Evolutionary conservation across 306 rosid genomes (phyloP), one percentile per base, ranked within the genome.

Genomic region (Geum urbanum): DNA sequence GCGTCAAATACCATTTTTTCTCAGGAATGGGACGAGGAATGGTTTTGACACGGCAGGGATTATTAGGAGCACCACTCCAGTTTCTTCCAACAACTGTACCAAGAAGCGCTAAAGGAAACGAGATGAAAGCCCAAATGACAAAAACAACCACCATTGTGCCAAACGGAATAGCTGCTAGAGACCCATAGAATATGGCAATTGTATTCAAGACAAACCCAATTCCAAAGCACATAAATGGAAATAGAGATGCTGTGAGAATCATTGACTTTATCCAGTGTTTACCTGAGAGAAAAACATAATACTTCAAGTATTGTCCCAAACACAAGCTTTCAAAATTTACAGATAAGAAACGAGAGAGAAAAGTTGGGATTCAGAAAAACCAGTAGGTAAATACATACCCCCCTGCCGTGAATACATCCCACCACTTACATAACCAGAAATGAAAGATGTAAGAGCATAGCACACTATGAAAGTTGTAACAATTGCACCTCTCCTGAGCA

Each of bases 21-120:
- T 95, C 99, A 64, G 99, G 99, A 80, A 95, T 91, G 20, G 97
- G 99, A 66, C 99, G 99, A 59, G 99, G 99, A 83, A 95, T 95
- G 69, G 99, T 95, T 83, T 95, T 95, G 59, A 95, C 99, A 15
- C 99, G 96, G 61, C 99, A 95, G 39, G 99, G 99, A 79, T 95
- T 95, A 82, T 91, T 95, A 51, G 99, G 99, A 75, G 96, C 92
- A 76, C 99, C 97, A 70, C 99, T 91, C 99, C 99, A 91, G 75
- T 95, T 95, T 80, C 99, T 88, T 64, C 99, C 99, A 76, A 95
- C 96, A 82, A 95, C 99, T 8, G 99, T 95, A 74, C 99, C 99
- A 77, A 95, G 95, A 86, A 95, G 99, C 72, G 99, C 99, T 63
- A 95, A 79, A 70, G 99, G 99, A 85, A 95, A 95, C 63, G 99